Evolutionary conservation across 352 stramenopile species (phyloP).

Genomic region (Discostella stelligera): DNA sequence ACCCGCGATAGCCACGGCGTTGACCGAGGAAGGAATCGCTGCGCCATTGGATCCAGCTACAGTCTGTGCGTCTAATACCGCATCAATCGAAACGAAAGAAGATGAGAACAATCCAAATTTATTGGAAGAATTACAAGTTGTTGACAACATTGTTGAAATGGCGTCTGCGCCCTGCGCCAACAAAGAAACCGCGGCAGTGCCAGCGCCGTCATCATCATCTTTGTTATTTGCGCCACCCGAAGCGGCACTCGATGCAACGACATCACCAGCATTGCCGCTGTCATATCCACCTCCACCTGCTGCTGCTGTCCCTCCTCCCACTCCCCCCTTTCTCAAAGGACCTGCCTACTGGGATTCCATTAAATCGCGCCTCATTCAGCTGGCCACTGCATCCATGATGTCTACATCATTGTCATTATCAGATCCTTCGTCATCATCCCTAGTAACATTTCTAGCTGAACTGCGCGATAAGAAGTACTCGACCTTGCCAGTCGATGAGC

Average conservation of each 20-base stretch:
- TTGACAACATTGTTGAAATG: background rate
- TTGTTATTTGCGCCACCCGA: background rate
- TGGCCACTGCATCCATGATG: conserved; percentile 2
- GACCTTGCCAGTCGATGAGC: background rate
- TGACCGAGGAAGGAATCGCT: too few relatives aligned
- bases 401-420: background rate
- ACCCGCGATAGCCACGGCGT: too few relatives aligned
- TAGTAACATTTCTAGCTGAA: conserved; percentile 2
- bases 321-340: background rate
- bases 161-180: too few relatives aligned
- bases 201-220: too few relatives aligned
- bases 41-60: too few relatives aligned
- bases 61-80: too few relatives aligned
- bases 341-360: conserved; percentile 22
- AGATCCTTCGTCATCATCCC: background rate
- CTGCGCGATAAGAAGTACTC: conserved; percentile 6
- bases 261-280: conserved; percentile 5
- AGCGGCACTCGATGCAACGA: background rate
- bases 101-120: too few relatives aligned
- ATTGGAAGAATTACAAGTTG: conserved; percentile 17
- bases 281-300: background rate
- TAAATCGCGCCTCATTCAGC: conserved; percentile 19
- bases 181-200: background rate
- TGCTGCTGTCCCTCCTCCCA: background rate
- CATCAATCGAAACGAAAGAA: too few relatives aligned